Evolutionary conservation across 805 yeast species (phyloP).

Genomic region (Candida jianshihensis): DNA sequence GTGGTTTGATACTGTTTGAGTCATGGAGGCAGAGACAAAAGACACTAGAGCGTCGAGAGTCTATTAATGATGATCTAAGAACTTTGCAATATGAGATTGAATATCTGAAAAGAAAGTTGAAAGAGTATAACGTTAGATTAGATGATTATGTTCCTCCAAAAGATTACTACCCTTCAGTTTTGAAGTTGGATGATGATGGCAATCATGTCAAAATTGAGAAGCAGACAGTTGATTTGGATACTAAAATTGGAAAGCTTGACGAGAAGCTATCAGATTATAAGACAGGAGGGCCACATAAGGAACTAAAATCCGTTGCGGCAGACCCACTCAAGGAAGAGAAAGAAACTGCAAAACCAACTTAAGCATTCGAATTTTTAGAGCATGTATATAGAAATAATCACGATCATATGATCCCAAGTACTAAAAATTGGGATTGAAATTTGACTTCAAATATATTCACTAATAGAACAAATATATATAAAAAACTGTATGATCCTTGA

Average conservation of each 20-base stretch:
- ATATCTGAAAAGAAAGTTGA: constrained; percentile 42
- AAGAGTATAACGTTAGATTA: constrained; percentile 31
- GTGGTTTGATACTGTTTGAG: constrained; percentile 66
- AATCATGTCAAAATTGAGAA: constrained; percentile 6
- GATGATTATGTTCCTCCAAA: constrained; percentile 46
- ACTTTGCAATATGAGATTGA: constrained; percentile 66
- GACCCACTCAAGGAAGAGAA: too few relatives aligned
- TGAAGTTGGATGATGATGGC: constrained; percentile 28
- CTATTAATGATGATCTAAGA: constrained; percentile 64
- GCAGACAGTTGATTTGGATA: constrained; percentile 3
- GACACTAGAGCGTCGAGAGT: constrained; percentile 53
- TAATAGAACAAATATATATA: too few relatives aligned
- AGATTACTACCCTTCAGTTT: constrained; percentile 37
- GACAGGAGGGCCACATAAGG: too few relatives aligned
- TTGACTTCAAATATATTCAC: too few relatives aligned
- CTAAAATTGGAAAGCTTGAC: constrained; percentile 5
- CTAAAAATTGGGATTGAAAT: too few relatives aligned
- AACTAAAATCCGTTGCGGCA: too few relatives aligned
- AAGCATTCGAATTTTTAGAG: too few relatives aligned
- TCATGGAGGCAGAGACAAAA: constrained; percentile 60
- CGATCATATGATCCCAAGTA: too few relatives aligned
- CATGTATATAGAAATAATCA: too few relatives aligned
- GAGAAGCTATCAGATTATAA: background rate
- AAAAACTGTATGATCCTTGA: too few relatives aligned
- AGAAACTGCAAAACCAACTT: too few relatives aligned